Conservation (phyloP, 2,329 filamentous ascomycete species). For the Neonectria coccinea region DNA sequence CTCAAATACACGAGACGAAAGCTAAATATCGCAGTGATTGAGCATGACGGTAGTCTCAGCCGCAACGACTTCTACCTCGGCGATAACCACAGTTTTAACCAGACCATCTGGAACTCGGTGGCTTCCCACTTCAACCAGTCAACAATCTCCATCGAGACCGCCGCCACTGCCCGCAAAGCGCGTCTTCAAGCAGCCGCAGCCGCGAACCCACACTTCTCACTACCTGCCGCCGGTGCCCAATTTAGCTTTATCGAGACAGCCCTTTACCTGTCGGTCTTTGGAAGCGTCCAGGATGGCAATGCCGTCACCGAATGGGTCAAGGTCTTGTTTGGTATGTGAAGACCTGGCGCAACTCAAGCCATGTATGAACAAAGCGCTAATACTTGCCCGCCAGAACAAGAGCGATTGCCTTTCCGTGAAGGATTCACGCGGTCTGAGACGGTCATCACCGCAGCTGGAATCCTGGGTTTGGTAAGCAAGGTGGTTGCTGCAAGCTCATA, state of each 20-base stretch:
- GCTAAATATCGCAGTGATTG: constrained; percentile 31
- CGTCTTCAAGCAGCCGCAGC: constrained; percentile 34
- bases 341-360: fast-evolving
- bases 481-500: constrained; percentile 27
- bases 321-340: constrained; percentile 36
- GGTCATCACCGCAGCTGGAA: constrained; percentile 30
- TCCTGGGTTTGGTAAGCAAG: constrained; percentile 36
- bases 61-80: constrained; percentile 39
- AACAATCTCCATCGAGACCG: constrained; percentile 39
- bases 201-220: constrained; percentile 33
- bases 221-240: constrained; percentile 18
- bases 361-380: constrained; percentile 1
- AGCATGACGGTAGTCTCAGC: constrained; percentile 42
- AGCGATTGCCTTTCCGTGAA: constrained; percentile 35
- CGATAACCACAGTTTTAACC: constrained; percentile 41
- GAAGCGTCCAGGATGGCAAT: constrained; percentile 30
- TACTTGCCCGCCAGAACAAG: constrained; percentile 24
- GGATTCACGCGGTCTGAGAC: constrained; percentile 36
- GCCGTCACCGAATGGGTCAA: constrained; percentile 40
- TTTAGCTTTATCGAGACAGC: constrained; percentile 40
- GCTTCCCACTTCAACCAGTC: constrained; percentile 35
- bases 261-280: constrained; percentile 39
- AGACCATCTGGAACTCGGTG: constrained; percentile 37
- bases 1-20: fast-evolving
- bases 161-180: constrained; percentile 36